Evolutionary conservation across 345 rosid genomes (phyloP).

Genomic region (Brassica nigra): DNA sequence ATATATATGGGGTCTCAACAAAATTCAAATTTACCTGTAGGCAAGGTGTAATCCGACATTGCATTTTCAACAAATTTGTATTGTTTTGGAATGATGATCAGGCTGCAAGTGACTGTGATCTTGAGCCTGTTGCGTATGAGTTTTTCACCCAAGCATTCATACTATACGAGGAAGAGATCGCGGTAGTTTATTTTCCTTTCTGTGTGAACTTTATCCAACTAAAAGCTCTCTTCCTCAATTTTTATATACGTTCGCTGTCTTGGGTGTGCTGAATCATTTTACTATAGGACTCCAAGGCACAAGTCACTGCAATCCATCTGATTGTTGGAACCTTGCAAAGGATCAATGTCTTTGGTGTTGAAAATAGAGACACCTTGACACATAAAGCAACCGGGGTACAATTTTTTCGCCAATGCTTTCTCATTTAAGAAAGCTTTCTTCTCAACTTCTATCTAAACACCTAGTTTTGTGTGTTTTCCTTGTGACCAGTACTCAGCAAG

Average conservation of each 20-base stretch:
- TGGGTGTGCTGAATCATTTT: constrained; percentile 18
- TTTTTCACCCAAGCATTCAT: constrained; percentile 81
- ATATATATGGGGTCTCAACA: constrained; percentile 7
- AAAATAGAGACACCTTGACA: constrained; percentile 85
- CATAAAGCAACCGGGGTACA: constrained; percentile 95
- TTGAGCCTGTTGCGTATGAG: constrained; percentile 87
- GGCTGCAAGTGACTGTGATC: constrained; percentile 84
- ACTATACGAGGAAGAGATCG: constrained; percentile 86
- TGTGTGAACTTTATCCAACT: constrained; percentile 7
- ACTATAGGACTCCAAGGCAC: constrained; percentile 78
- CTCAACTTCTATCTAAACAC: neutral
- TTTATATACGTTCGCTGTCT: neutral
- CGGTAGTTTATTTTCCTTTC: constrained; percentile 47
- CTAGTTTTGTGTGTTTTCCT: constrained; percentile 3
- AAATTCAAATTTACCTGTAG: neutral
- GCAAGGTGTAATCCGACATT: constrained; percentile 10
- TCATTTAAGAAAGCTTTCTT: constrained; percentile 2
- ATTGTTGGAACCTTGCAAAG: constrained; percentile 85
- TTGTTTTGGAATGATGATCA: constrained; percentile 39
- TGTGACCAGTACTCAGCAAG: constrained; percentile 77
- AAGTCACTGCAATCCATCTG: constrained; percentile 82
- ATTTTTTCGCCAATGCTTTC: constrained; percentile 4
- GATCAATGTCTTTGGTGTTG: constrained; percentile 85
- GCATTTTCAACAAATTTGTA: neutral
- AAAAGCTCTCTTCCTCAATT: neutral